phyloP scores from a whole-genome alignment of 208 protist species.

The Wallacemonas sp. region DNA sequence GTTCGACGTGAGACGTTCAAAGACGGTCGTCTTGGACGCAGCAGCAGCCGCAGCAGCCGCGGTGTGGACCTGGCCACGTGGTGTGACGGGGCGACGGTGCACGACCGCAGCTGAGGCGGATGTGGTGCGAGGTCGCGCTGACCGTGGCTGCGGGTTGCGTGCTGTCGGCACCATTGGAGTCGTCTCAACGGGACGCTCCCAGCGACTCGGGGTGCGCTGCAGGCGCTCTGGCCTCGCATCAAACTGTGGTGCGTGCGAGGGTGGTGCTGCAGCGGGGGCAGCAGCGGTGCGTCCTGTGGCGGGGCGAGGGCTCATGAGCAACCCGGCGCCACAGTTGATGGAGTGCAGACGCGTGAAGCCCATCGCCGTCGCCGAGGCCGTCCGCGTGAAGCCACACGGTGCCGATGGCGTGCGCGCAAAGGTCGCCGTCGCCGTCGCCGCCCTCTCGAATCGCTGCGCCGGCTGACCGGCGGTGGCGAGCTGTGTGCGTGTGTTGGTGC shows the following conservation, averaged over 20 bases:
- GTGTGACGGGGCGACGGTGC: not conserved
- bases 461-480: not conserved
- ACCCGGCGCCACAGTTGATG: not conserved
- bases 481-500: not conserved
- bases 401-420: slow-evolving; percentile 9
- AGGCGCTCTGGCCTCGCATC: not conserved
- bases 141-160: not conserved
- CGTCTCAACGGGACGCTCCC: not conserved
- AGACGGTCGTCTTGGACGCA: slow-evolving; percentile 17
- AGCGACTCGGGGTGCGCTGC: slow-evolving; percentile 7
- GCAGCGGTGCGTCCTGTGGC: not conserved
- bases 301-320: not conserved
- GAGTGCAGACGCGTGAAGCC: slow-evolving; percentile 10
- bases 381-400: slow-evolving; percentile 9
- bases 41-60: not conserved
- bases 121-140: not conserved
- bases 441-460: not conserved
- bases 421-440: not conserved
- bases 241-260: not conserved
- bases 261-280: not conserved
- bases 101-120: not conserved
- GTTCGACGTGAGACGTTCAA: slow-evolving; percentile 45
- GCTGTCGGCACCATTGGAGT: not conserved
- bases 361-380: not conserved
- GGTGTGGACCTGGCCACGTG: not conserved